A percentile compares a stretch with the other conserved stretches of the same genome.
Conservation (phyloP, 352 stramenopile species). For the Phytophthora rubi region DNA sequence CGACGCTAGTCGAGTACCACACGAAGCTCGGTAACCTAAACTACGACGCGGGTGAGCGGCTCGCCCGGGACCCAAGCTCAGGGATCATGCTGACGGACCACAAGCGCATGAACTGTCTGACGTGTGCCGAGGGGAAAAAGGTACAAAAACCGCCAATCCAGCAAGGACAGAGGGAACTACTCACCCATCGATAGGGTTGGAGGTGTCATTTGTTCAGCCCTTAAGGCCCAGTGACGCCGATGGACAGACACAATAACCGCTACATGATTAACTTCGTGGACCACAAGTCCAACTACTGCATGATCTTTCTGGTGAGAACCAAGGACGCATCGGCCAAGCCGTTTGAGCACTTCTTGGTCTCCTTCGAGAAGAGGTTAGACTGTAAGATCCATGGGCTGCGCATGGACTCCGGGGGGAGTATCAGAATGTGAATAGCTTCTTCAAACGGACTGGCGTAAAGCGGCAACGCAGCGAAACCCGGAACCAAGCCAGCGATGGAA, state of each 20-base stretch:
- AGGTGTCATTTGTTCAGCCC: constrained; percentile 3
- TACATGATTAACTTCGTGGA: constrained; percentile 30
- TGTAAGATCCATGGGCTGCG: too few species aligned
- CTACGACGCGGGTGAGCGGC: too few species aligned
- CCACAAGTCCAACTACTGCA: constrained; percentile 22
- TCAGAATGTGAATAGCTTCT: constrained; percentile 2
- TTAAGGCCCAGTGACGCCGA: not conserved
- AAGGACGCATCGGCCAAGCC: constrained; percentile 12
- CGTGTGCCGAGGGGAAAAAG: too few species aligned
- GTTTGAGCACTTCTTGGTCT: constrained; percentile 20
- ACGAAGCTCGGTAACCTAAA: too few species aligned
- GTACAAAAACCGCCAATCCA: not conserved
- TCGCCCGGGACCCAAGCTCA: too few species aligned
- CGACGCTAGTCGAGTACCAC: too few species aligned
- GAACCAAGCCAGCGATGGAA: constrained; percentile 25
- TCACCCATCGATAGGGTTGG: not conserved
- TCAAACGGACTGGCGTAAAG: not conserved
- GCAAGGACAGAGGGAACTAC: not conserved
- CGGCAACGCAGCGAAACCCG: not conserved
- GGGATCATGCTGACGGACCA: too few species aligned
- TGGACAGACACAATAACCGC: not conserved
- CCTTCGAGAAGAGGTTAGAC: constrained; percentile 1
- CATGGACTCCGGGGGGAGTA: too few species aligned
- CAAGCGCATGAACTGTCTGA: too few species aligned
- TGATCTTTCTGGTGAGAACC: constrained; percentile 11